Base-by-base conservation (phyloP, 495 filamentous ascomycete species). In the Evansstolkia leycettana region DNA sequence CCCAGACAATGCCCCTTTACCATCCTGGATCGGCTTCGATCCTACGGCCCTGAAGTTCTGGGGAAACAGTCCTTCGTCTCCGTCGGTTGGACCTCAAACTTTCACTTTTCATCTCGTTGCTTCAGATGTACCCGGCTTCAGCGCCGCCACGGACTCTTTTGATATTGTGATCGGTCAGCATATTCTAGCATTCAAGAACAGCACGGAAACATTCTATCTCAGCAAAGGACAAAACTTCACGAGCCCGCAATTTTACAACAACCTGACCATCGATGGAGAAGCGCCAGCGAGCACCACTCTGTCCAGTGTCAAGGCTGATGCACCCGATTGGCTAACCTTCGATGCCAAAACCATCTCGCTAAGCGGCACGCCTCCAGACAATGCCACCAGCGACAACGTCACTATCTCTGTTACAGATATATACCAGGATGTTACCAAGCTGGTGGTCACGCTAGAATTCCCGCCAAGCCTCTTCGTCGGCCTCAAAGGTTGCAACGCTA, bases 11-110 rank as follows among this genome's bases (percentile, higher is more conserved):
- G 78, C 80, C 5, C 87, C 89, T 19, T 60, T 94, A 26, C 88
- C 88, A 23, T 83, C 86, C 3, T 94, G 86, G 88, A 70, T 94
- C 27, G 61, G 55, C 8, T 94, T 95, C 46, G 75, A 93, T 47
- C 44, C 69, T 1, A 40, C 48, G 2, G 58, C 43, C 5, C 66
- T 94, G 19, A 67, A 68, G 8, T 94, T 94, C 45, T 73, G 72
- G 5, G 87, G 87, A n/a, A 72, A 59, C 29, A 78, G 78, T 3
- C 87, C 85, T 4, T 52, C 73, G 10, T 78, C 76, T 25, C 67
- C 80, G 17, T 60, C 73, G 19, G 63, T 78, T 11, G 74, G 75
- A 2, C 78, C 85, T 10, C 80, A 90, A 47, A 65, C 57, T 0
- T 92, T 86, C 45, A 70, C 66, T 10, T 71, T 95, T 37, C 65